These are phyloP conservation scores for Globisporangium acanthophoron DNA, from an alignment of 352 stramenopile species.

Conservation along the genomic window DNA sequence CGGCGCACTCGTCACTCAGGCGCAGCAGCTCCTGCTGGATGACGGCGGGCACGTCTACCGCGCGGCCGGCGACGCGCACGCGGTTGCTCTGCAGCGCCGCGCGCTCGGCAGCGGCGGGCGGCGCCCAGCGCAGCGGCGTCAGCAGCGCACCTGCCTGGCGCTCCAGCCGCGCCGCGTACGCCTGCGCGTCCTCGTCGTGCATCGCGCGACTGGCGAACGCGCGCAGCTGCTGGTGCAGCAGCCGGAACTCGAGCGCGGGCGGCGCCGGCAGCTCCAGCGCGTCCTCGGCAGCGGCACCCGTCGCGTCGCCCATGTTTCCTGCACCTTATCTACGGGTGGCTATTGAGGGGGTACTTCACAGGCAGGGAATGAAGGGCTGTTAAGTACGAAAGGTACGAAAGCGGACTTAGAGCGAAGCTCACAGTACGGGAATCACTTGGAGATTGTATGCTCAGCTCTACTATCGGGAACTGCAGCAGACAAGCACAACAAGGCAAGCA, in stretches of 20 bases:
- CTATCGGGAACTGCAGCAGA: too few species aligned
- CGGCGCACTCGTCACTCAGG: slow-evolving; percentile 72
- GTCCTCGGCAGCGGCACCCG: slow-evolving; percentile 1
- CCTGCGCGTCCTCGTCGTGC: slow-evolving; percentile 51
- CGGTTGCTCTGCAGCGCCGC: slow-evolving; percentile 61
- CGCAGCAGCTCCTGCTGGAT: slow-evolving; percentile 81
- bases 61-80: slow-evolving; percentile 52
- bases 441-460: too few species aligned
- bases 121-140: slow-evolving; percentile 27
- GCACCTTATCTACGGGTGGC: background rate
- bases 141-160: slow-evolving; percentile 36
- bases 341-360: background rate
- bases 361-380: too few species aligned
- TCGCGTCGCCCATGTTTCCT: background rate
- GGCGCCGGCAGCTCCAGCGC: slow-evolving; percentile 40
- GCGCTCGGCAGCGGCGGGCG: slow-evolving; percentile 39
- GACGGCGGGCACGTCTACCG: slow-evolving; percentile 63
- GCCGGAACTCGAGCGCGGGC: slow-evolving; percentile 60
- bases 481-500: slow-evolving; percentile 9
- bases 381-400: too few species aligned
- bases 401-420: too few species aligned
- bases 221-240: slow-evolving; percentile 69
- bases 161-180: slow-evolving; percentile 52
- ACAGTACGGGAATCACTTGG: too few species aligned
- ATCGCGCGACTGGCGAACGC: slow-evolving; percentile 59